Evolutionary conservation across 345 rosid genomes (phyloP).

Genomic region (Jatropha curcas): DNA sequence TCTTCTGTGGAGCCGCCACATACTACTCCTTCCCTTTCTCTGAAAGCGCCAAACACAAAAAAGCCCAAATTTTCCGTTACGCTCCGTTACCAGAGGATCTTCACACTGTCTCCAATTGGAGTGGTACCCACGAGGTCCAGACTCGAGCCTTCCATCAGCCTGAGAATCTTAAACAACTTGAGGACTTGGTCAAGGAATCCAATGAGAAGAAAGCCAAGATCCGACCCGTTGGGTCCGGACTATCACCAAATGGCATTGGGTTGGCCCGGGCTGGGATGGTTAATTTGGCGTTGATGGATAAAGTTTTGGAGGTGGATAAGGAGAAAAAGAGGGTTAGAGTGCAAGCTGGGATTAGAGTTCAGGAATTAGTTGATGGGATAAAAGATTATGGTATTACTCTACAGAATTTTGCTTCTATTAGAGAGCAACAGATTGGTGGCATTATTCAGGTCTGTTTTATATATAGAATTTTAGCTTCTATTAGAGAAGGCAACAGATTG

Average conservation of each 20-base stretch:
- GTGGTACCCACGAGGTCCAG: conserved; percentile 97
- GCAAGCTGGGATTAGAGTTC: conserved; percentile 90
- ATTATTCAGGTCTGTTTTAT: conserved; percentile 72
- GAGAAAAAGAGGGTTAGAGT: conserved; percentile 80
- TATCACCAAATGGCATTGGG: conserved; percentile 92
- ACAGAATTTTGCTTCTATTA: conserved; percentile 91
- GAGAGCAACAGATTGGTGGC: conserved; percentile 99
- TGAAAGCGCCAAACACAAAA: conserved; percentile 78
- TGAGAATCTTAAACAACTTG: conserved; percentile 62
- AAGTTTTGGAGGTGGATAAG: conserved; percentile 75
- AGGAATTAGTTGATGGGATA: conserved; percentile 81
- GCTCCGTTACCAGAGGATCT: conserved; percentile 95
- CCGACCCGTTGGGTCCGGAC: conserved; percentile 91
- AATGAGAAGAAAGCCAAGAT: conserved; percentile 57
- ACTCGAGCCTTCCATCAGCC: conserved; percentile 88
- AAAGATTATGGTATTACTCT: conserved; percentile 78
- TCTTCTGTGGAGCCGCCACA: conserved; percentile 79
- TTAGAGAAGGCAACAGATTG: conserved; percentile 98
- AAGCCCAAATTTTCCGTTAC: conserved; percentile 84
- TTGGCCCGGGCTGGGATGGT: conserved; percentile 90
- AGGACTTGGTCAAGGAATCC: conserved; percentile 61
- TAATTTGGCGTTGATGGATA: conserved; percentile 81
- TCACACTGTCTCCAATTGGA: conserved; percentile 94
- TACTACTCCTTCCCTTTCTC: conserved; percentile 90
- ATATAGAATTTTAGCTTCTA: conserved; percentile 94